A percentile compares a stretch with the other conserved stretches of the same genome.
phyloP scores from a whole-genome alignment of 306 rosid genomes.

The Arachis stenosperma region DNA sequence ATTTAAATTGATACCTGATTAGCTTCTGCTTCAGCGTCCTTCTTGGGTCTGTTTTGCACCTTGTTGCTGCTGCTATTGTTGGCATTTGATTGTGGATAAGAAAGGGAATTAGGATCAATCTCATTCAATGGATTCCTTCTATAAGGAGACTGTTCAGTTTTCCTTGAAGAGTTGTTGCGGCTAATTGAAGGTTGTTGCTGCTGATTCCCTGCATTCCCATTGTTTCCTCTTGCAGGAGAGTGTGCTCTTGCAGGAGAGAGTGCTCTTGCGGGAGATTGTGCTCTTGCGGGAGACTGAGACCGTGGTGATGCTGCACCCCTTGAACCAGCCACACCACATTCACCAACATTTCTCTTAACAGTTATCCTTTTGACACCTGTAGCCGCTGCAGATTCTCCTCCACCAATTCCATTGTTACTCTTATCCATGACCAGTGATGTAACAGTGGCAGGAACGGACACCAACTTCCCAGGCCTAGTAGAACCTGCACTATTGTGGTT shows the following conservation, averaged over 20 bases:
- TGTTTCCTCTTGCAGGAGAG: conserved; percentile 65
- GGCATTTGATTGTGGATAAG: conserved; percentile 52
- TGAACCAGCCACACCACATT: conserved; percentile 42
- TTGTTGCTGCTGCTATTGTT: conserved; percentile 49
- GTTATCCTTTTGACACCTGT: conserved; percentile 61
- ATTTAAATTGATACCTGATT: conserved; percentile 53
- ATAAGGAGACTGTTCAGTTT: conserved; percentile 86
- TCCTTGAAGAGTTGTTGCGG: conserved; percentile 81
- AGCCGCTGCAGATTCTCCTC: conserved; percentile 49
- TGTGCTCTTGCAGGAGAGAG: conserved; percentile 58
- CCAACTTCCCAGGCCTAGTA: conserved; percentile 83
- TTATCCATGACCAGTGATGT: conserved; percentile 78
- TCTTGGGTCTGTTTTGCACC: conserved; percentile 52
- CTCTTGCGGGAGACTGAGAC: conserved; percentile 75
- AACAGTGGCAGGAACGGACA: conserved; percentile 92
- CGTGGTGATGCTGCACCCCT: conserved; percentile 78
- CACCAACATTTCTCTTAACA: conserved; percentile 70
- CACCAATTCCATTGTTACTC: conserved; percentile 63
- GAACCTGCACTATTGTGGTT: conserved; percentile 28
- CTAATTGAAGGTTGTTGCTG: conserved; percentile 75
- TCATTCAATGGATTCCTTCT: conserved; percentile 89
- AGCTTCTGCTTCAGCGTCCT: conserved; percentile 54
- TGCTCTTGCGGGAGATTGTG: conserved; percentile 44
- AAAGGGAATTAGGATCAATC: conserved; percentile 68
- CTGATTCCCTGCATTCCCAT: conserved; percentile 43